phyloP scores from a whole-genome alignment of 1,284 basidiomycete species.

The Blastosporella zonata region DNA sequence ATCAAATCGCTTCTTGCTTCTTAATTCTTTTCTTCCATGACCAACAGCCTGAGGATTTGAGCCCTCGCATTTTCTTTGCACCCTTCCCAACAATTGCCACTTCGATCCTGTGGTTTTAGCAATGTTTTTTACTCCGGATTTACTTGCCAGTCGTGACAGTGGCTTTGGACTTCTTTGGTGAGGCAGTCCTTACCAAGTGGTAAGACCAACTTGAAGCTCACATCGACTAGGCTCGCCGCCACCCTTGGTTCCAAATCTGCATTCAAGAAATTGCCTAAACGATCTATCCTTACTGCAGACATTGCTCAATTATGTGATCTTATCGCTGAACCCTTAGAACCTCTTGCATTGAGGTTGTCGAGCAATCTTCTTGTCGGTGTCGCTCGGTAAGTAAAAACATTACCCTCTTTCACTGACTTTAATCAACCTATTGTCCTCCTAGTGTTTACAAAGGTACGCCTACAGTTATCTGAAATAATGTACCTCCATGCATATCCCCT shows the following conservation, averaged over 20 bases:
- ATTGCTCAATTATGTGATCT: constrained; percentile 76
- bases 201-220: neutral
- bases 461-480: neutral
- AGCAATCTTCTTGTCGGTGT: constrained; percentile 87
- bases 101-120: neutral
- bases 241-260: constrained; percentile 82
- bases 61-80: neutral
- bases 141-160: constrained; percentile 71
- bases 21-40: neutral
- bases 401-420: neutral
- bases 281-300: constrained; percentile 77
- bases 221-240: constrained; percentile 70
- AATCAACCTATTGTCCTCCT: neutral
- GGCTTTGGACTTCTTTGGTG: constrained; percentile 82
- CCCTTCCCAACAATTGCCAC: neutral
- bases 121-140: constrained; percentile 78
- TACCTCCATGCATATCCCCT: neutral
- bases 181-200: neutral
- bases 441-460: constrained; percentile 70
- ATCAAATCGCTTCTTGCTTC: neutral
- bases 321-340: constrained; percentile 79
- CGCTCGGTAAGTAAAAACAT: constrained; percentile 53
- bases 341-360: constrained; percentile 79
- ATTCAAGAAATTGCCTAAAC: constrained; percentile 78
- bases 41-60: neutral